Base-by-base conservation (phyloP, 1,139 yeast genomes). In the Magnusiomyces fungicola region DNA sequence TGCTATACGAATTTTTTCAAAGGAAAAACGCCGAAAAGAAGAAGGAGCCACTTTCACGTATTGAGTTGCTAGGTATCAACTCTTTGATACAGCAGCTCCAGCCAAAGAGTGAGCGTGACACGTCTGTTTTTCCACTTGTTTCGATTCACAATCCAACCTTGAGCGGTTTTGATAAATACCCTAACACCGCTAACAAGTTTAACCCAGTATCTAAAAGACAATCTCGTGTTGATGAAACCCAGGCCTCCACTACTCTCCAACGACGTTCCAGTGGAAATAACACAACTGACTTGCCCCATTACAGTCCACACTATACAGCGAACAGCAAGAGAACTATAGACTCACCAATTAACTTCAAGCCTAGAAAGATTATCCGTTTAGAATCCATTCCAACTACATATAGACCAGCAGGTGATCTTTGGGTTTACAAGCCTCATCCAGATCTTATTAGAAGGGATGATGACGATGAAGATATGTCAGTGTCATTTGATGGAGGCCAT, bases 1-100 rank as follows among this genome's bases (percentile, higher is more conserved):
- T 42, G 21, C 34, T 50, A 10, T 48, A 50, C 3, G 45, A 40
- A n/a, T 50, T 50, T 38, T 50, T 50, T 34, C 42, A 45, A 25
- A 25, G 38, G 22, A 50, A 50, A 24, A 48, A 46, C 14, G n/a
- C 51, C 10, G 48, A 49, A 32, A n/a, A n/a, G n/a, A 32, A 10
- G 34, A 21, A 3, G 5, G 41, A 37, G 12, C 49, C 50, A 18
- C 33, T 50, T 9, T 19, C 50, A 19, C 44, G 47, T 9, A 33
- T 47, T 24, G 53, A 50, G 32, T 30, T 40, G 16, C 47, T 46
- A 3, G 50, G 53, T 12, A 50, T 50, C 3, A 37, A 39, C 24
- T 37, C 53, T 9, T 34, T 50, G 5, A n/a, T 46, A 9, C 2
- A 12, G 2, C 38, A 32, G 7, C 22, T 24, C 23, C 44, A 38